Evolutionary conservation across 2,329 filamentous ascomycete species (phyloP).

Genomic region (Alternaria ethzedia): DNA sequence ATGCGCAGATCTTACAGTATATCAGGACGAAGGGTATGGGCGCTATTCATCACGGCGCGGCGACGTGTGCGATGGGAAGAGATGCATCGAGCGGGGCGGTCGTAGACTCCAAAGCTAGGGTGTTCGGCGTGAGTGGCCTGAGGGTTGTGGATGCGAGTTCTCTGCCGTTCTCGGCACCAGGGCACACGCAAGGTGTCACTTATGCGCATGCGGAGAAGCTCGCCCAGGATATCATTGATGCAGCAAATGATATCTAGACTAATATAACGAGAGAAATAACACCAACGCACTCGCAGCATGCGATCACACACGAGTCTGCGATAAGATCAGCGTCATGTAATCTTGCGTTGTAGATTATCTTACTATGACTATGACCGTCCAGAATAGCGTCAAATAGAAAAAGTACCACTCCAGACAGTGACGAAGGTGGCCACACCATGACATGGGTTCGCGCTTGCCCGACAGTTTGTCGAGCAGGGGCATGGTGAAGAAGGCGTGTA

Average conservation of each 20-base stretch:
- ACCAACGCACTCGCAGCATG: not conserved
- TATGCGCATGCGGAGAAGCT: conserved; percentile 11
- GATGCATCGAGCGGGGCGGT: not conserved
- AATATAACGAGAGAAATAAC: not conserved
- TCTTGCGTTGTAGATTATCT: not conserved
- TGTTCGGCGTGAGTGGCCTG: conserved; percentile 10
- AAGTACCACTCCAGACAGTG: not conserved
- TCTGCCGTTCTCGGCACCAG: conserved; percentile 5
- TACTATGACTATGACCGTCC: not conserved
- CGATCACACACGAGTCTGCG: not conserved
- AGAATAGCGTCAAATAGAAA: not conserved
- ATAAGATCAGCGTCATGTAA: not conserved
- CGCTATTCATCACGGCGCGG: conserved; percentile 6
- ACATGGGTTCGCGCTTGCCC: not conserved
- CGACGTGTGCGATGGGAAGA: conserved; percentile 6
- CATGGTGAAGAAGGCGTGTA: not conserved
- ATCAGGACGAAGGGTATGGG: conserved; percentile 7
- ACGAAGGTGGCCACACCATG: not conserved
- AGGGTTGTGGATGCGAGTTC: conserved; percentile 8
- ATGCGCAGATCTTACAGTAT: conserved; percentile 8
- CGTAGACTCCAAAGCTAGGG: conserved; percentile 9
- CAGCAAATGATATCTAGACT: not conserved
- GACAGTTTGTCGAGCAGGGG: not conserved
- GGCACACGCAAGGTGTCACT: conserved; percentile 7
- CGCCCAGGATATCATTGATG: conserved; percentile 8